phyloP scores from a whole-genome alignment of 305 asterid species.

The Striga hermonthica region DNA sequence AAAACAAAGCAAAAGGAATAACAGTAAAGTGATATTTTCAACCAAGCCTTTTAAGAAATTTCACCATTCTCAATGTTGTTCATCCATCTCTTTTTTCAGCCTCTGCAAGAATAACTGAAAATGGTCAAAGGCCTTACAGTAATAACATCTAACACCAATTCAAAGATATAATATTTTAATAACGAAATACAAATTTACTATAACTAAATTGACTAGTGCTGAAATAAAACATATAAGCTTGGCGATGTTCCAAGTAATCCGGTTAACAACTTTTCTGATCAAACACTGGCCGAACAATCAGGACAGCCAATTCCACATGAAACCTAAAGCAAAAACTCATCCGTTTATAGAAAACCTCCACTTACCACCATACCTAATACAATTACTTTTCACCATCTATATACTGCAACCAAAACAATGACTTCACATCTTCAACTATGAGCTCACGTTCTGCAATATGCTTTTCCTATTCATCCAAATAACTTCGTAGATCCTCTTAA shows the following conservation, averaged over 20 bases:
- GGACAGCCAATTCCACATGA: background rate
- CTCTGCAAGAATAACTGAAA: slow-evolving; percentile 42
- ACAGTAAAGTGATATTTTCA: slow-evolving; percentile 23
- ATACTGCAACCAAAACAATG: slow-evolving; percentile 1
- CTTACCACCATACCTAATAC: background rate
- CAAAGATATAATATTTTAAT: background rate
- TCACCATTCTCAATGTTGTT: slow-evolving; percentile 30
- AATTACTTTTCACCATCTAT: background rate
- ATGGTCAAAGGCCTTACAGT: slow-evolving; percentile 29
- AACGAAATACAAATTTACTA: background rate
- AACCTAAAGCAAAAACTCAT: slow-evolving; percentile 5
- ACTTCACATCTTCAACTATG: background rate
- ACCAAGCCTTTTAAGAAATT: slow-evolving; percentile 22
- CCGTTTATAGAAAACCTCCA: background rate
- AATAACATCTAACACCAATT: slow-evolving; percentile 12
- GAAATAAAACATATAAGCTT: slow-evolving; percentile 1
- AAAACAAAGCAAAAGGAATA: slow-evolving; percentile 18
- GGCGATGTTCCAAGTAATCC: background rate
- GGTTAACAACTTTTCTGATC: background rate
- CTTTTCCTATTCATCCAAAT: background rate
- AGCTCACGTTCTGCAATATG: background rate
- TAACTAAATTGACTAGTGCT: background rate
- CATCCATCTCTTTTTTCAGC: slow-evolving; percentile 24
- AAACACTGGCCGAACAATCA: too few species aligned
- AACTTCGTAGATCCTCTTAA: background rate